Percentiles rank a stretch among this genome's conserved stretches.
These are phyloP conservation scores for Carex pumila DNA, from an alignment of 176 grass and related monocot species.

Conservation along the genomic window DNA sequence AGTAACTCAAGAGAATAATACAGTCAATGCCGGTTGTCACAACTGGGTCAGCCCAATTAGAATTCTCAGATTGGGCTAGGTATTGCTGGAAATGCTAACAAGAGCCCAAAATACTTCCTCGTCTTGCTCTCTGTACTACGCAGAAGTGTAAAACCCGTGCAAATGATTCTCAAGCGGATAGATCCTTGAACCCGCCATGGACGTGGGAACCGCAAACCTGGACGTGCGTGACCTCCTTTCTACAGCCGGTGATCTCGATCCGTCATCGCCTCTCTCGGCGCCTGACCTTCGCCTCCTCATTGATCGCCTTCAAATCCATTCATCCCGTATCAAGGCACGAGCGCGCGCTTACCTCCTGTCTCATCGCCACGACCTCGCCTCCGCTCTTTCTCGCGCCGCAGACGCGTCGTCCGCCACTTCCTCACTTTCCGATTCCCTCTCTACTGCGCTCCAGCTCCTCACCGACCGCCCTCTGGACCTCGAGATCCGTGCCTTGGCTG, in stretches of 20 bases:
- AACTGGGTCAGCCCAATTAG: no score
- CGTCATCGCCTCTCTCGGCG: slow-evolving; percentile 73
- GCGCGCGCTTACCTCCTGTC: slow-evolving; percentile 65
- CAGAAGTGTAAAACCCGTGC: not conserved
- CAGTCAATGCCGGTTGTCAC: not conserved
- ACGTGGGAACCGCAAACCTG: slow-evolving; percentile 38
- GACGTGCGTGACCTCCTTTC: slow-evolving; percentile 87
- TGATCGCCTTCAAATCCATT: slow-evolving; percentile 79
- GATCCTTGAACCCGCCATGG: not conserved
- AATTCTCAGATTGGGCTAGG: not conserved
- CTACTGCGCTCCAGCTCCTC: slow-evolving; percentile 45
- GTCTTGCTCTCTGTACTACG: not conserved
- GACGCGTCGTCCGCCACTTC: slow-evolving; percentile 26
- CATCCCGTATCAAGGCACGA: slow-evolving; percentile 56
- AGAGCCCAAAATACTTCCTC: not conserved
- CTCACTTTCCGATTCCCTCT: slow-evolving; percentile 34
- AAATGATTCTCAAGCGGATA: not conserved
- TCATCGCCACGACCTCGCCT: slow-evolving; percentile 46
- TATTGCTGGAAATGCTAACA: not conserved
- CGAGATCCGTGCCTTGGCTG: slow-evolving; percentile 55
- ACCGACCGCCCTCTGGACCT: slow-evolving; percentile 52
- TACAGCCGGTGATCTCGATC: slow-evolving; percentile 56
- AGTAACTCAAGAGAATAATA: not conserved
- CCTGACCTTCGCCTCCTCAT: slow-evolving; percentile 92
- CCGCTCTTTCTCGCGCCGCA: slow-evolving; percentile 44